Conservation (phyloP, 257 asterid species). For the Rhazya stricta region DNA sequence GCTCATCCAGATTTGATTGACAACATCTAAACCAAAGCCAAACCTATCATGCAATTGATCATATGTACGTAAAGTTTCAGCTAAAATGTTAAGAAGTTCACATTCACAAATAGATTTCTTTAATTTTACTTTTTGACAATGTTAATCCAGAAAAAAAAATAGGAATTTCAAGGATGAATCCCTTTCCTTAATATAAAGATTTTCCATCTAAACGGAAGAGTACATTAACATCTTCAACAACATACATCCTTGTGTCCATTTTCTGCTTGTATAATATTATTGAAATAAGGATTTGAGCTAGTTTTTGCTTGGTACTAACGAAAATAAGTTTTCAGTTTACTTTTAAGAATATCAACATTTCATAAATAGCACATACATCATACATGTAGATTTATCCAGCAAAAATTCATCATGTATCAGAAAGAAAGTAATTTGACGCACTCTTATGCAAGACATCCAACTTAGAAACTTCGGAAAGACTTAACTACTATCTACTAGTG, state of each 20-base stretch:
- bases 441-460: neutral
- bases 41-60: neutral
- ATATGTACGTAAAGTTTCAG: neutral
- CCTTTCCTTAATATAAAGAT: neutral
- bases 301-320: too few species aligned
- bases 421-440: neutral
- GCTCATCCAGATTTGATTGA: too few species aligned
- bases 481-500: neutral
- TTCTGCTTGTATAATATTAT: too few species aligned
- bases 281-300: too few species aligned
- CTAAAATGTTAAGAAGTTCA: neutral
- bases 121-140: neutral
- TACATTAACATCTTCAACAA: too few species aligned
- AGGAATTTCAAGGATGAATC: neutral
- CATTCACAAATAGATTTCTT: neutral
- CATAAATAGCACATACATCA: neutral
- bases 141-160: neutral
- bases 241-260: too few species aligned
- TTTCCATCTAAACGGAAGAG: too few species aligned
- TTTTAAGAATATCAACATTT: too few species aligned
- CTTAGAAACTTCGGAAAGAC: neutral
- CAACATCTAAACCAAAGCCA: too few species aligned
- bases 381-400: neutral
- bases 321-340: too few species aligned
- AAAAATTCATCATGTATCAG: neutral